Conservation (phyloP, 2,329 filamentous ascomycete species). For the Neofusicoccum ribis region DNA sequence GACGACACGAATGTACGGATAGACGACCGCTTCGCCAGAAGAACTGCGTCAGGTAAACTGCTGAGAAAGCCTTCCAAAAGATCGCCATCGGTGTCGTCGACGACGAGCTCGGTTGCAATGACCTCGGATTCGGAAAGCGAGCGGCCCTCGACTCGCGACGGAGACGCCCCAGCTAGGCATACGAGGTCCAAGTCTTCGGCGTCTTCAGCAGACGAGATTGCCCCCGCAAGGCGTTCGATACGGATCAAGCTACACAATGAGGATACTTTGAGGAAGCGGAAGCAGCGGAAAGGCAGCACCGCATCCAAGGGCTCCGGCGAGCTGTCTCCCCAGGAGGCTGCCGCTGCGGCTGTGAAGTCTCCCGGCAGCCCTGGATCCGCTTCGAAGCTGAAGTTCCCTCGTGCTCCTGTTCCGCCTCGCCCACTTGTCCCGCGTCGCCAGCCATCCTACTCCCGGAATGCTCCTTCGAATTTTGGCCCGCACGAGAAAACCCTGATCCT, state of each 20-base stretch:
- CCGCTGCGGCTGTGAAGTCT: constrained; percentile 83
- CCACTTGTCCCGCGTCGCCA: constrained; percentile 87
- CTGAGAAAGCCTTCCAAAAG: constrained; percentile 34
- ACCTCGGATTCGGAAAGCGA: constrained; percentile 64
- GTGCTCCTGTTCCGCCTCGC: constrained; percentile 82
- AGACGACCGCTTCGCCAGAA: constrained; percentile 6
- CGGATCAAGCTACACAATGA: constrained; percentile 88
- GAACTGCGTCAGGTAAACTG: constrained; percentile 9
- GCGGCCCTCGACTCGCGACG: constrained; percentile 31
- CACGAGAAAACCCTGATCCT: constrained; percentile 88
- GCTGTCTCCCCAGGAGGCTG: constrained; percentile 42
- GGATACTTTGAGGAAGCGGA: constrained; percentile 70
- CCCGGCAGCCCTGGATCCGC: constrained; percentile 73
- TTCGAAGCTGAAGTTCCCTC: constrained; percentile 73
- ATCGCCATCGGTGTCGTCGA: constrained; percentile 43
- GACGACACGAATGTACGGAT: constrained; percentile 11
- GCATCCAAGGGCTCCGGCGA: constrained; percentile 29
- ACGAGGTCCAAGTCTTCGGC: constrained; percentile 62
- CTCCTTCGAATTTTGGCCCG: constrained; percentile 36
- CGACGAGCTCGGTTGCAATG: constrained; percentile 61
- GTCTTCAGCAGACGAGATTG: constrained; percentile 60
- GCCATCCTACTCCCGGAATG: constrained; percentile 71
- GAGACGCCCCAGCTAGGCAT: constrained; percentile 53
- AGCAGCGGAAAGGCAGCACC: constrained; percentile 61
- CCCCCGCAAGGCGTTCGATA: constrained; percentile 74